phyloP scores from a whole-genome alignment of 805 yeast species.

The Candida maris region DNA sequence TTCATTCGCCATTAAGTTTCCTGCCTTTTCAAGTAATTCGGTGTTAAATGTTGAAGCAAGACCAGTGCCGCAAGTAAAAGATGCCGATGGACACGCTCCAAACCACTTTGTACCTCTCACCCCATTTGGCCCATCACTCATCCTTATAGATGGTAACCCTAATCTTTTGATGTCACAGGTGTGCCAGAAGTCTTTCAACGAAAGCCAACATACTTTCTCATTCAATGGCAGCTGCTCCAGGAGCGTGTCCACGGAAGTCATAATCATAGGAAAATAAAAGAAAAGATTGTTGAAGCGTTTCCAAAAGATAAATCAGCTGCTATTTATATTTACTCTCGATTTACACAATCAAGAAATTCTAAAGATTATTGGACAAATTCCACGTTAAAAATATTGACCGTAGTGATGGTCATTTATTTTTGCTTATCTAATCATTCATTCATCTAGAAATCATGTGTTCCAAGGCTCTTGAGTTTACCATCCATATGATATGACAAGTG shows the following conservation, averaged over 20 bases:
- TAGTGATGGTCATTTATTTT: too few relatives aligned
- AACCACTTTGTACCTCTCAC: slow-evolving; percentile 43
- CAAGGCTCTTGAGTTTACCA: too few relatives aligned
- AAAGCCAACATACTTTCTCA: slow-evolving; percentile 32
- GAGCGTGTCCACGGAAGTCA: slow-evolving; percentile 19
- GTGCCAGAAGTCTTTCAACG: slow-evolving; percentile 40
- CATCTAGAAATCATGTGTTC: too few relatives aligned
- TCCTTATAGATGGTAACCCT: slow-evolving; percentile 34
- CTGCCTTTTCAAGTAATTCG: slow-evolving; percentile 37
- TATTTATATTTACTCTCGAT: too few relatives aligned
- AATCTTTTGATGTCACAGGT: slow-evolving; percentile 33
- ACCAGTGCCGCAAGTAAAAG: slow-evolving; percentile 47
- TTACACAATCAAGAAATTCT: too few relatives aligned
- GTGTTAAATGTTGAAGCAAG: slow-evolving; percentile 44
- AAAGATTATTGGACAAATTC: too few relatives aligned
- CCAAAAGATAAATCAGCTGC: too few relatives aligned
- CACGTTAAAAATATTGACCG: too few relatives aligned
- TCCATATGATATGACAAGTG: too few relatives aligned
- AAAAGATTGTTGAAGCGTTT: too few relatives aligned
- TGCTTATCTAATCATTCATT: too few relatives aligned
- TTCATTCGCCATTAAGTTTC: slow-evolving; percentile 42
- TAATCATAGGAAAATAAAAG: not conserved
- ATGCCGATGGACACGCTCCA: slow-evolving; percentile 40
- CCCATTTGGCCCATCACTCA: slow-evolving; percentile 48
- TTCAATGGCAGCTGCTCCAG: slow-evolving; percentile 22